Evolutionary conservation across 257 asterid genomes (phyloP).

Genomic region (Solanum boliviense): DNA sequence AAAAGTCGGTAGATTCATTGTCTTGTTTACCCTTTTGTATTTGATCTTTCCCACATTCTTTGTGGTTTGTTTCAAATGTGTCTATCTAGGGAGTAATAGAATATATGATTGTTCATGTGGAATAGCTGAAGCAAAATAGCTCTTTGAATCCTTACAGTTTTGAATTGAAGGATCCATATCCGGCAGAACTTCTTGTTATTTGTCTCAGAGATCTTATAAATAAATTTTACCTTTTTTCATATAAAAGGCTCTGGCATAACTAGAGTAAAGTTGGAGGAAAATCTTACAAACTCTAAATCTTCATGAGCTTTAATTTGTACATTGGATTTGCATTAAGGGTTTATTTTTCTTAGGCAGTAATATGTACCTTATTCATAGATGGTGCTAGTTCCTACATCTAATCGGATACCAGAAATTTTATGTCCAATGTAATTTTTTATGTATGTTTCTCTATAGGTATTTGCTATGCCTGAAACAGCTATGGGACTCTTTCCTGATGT

Average conservation of each 20-base stretch:
- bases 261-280: neutral
- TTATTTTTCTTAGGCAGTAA: neutral
- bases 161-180: neutral
- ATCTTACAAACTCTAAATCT: neutral
- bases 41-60: neutral
- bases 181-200: neutral
- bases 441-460: constrained; percentile 42
- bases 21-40: too few relatives aligned
- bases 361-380: neutral
- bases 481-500: constrained; percentile 91
- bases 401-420: neutral
- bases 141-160: neutral
- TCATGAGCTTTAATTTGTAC: neutral
- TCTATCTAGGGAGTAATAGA: neutral
- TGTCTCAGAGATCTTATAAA: neutral
- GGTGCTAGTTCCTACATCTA: neutral
- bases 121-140: neutral
- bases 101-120: neutral
- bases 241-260: neutral
- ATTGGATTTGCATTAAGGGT: neutral
- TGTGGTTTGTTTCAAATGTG: neutral
- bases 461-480: constrained; percentile 94
- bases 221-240: neutral
- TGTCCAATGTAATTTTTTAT: neutral
- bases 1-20: constrained; percentile 37